Conservation (phyloP, 2,329 filamentous ascomycete genomes). For the Metarhizium robertsii region DNA sequence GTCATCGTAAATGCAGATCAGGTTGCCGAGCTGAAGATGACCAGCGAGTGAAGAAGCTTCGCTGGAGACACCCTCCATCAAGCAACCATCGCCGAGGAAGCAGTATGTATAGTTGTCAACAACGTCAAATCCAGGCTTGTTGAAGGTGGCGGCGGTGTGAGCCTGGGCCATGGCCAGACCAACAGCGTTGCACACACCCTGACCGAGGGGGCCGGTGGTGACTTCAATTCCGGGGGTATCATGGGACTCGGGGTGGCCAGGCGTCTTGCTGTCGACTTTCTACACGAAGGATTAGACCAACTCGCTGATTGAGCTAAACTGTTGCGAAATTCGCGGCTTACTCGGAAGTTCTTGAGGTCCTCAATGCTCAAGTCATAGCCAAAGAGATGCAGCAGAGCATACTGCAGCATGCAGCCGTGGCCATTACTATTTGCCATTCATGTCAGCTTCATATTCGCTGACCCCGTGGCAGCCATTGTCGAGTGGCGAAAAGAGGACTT, state of each 20-base stretch:
- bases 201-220: slow-evolving; percentile 93
- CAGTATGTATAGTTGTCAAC: slow-evolving; percentile 94
- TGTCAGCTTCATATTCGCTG: neutral
- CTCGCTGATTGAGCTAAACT: neutral
- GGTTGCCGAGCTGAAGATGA: slow-evolving; percentile 94
- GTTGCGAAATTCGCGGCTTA: slow-evolving; percentile 39
- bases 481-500: slow-evolving; percentile 35
- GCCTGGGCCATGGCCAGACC: slow-evolving; percentile 95
- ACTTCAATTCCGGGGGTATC: slow-evolving; percentile 97
- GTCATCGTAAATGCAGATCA: slow-evolving; percentile 96
- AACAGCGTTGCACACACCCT: slow-evolving; percentile 95
- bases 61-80: slow-evolving; percentile 94
- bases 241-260: slow-evolving; percentile 92
- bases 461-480: neutral
- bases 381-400: slow-evolving; percentile 94
- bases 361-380: slow-evolving; percentile 81
- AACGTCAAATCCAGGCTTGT: slow-evolving; percentile 88
- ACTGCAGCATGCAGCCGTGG: slow-evolving; percentile 98
- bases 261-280: slow-evolving; percentile 64
- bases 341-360: slow-evolving; percentile 93
- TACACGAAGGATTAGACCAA: slow-evolving; percentile 14
- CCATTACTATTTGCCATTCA: slow-evolving; percentile 60
- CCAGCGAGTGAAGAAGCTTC: slow-evolving; percentile 90
- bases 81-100: slow-evolving; percentile 96
- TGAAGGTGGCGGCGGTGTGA: slow-evolving; percentile 84